Evolutionary conservation across 495 filamentous ascomycete species (phyloP).

Genomic region (Copromyces sp.): DNA sequence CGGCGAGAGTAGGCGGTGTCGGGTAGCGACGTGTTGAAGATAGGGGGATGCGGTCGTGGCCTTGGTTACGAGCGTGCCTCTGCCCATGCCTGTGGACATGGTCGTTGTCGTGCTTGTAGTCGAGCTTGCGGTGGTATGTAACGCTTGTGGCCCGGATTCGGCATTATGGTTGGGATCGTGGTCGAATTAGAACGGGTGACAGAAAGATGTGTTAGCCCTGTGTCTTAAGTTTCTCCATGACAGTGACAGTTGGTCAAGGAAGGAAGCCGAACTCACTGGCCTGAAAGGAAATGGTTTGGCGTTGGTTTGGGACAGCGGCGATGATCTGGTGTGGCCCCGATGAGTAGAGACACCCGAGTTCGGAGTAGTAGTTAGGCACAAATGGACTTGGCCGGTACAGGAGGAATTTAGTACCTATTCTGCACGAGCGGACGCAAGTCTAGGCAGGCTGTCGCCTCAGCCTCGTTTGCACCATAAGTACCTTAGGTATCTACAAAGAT

Average conservation of each 20-base stretch:
- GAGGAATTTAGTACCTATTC: neutral
- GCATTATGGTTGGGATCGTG: neutral
- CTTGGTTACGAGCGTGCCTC: neutral
- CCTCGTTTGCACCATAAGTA: neutral
- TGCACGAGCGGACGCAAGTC: neutral
- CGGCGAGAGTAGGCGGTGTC: neutral
- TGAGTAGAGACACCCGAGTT: neutral
- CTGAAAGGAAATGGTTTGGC: neutral
- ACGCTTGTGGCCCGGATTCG: neutral
- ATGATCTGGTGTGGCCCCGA: neutral
- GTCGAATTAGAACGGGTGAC: neutral
- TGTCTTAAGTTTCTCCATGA: neutral
- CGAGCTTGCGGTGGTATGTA: neutral
- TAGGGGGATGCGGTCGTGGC: neutral
- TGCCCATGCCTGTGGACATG: neutral
- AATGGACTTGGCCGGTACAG: neutral
- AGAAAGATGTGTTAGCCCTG: neutral
- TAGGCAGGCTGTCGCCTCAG: neutral
- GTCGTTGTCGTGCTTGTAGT: neutral
- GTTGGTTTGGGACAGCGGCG: neutral
- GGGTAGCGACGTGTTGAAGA: neutral
- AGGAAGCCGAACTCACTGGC: neutral
- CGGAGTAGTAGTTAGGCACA: neutral
- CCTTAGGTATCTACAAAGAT: neutral
- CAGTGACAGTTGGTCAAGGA: neutral